Percentiles rank a stretch among this genome's conserved stretches.
Evolutionary conservation across 441 rosid genomes (phyloP).

Genomic region (Gossypium schwendimanii): DNA sequence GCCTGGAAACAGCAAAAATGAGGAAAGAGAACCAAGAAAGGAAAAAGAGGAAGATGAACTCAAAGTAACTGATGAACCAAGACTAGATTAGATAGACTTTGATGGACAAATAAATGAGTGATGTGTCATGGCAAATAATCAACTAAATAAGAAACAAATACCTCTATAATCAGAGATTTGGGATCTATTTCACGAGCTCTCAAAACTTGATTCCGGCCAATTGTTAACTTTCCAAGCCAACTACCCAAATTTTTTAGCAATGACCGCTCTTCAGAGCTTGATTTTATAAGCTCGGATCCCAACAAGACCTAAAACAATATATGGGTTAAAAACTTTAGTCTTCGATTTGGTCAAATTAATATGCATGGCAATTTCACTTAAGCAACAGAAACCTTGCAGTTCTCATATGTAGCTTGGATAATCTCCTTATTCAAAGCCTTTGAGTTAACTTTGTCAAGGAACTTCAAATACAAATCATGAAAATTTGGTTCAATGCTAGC

Average conservation of each 20-base stretch:
- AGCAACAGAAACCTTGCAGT: constrained; percentile 75
- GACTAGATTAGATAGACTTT: constrained; percentile 11
- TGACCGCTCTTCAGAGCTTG: constrained; percentile 95
- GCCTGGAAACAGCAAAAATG: constrained; percentile 54
- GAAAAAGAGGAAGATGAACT: background rate
- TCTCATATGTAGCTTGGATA: constrained; percentile 86
- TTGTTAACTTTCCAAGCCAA: constrained; percentile 98
- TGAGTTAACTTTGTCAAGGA: constrained; percentile 81
- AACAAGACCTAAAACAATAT: constrained; percentile 67
- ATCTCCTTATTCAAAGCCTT: constrained; percentile 89
- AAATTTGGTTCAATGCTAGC: constrained; percentile 99
- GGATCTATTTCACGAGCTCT: constrained; percentile 97
- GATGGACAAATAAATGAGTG: background rate
- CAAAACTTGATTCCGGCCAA: constrained; percentile 87
- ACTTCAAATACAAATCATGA: constrained; percentile 92
- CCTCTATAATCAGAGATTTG: constrained; percentile 95
- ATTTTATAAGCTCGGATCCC: constrained; percentile 96
- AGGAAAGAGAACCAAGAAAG: background rate
- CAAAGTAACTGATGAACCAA: background rate
- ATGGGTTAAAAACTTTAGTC: constrained; percentile 5
- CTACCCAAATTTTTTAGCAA: constrained; percentile 96
- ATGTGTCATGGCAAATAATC: background rate
- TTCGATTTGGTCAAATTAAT: background rate
- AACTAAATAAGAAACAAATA: constrained; percentile 18
- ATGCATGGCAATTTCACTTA: background rate